phyloP scores from a whole-genome alignment of 2,329 filamentous ascomycete species.

The Fusarium setosum region DNA sequence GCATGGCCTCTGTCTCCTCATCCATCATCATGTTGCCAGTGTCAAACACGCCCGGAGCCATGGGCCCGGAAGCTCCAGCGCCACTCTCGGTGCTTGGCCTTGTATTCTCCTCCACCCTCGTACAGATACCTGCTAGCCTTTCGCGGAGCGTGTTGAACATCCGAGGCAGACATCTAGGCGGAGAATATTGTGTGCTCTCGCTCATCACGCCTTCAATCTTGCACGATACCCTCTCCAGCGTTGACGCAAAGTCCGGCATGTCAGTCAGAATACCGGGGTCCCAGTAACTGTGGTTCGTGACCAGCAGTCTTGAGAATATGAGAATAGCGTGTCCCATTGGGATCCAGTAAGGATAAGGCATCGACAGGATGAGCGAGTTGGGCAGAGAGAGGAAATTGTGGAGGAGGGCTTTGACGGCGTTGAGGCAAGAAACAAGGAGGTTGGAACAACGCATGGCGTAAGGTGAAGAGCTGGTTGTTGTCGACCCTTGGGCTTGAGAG shows the following conservation, averaged over 20 bases:
- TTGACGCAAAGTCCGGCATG: constrained; percentile 1
- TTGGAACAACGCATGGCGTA: not conserved
- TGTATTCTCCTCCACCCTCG: constrained; percentile 2
- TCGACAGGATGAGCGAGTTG: constrained; percentile 2
- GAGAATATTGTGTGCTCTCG: constrained; percentile 1
- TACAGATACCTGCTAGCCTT: not conserved
- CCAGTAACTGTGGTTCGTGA: constrained; percentile 14
- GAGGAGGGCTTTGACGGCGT: constrained; percentile 10
- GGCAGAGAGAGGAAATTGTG: not conserved
- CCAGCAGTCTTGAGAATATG: constrained; percentile 13
- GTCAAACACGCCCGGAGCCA: not conserved
- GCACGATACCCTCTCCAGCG: not conserved
- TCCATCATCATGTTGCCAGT: not conserved
- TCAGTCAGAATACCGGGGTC: constrained; percentile 5
- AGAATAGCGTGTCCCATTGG: constrained; percentile 13
- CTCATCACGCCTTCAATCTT: constrained; percentile 9
- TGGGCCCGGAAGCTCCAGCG: not conserved
- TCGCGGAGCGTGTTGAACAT: constrained; percentile 1
- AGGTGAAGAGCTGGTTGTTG: not conserved
- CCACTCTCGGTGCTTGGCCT: not conserved
- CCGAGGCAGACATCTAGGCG: not conserved
- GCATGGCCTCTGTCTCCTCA: not conserved
- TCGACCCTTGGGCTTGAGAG: not conserved
- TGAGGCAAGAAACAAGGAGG: constrained; percentile 14
- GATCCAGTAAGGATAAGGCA: constrained; percentile 17